Percentiles rank a stretch among this genome's conserved stretches.
Evolutionary conservation across 164 flowering plant species (phyloP).

Genomic region (Tetracentron sinense): DNA sequence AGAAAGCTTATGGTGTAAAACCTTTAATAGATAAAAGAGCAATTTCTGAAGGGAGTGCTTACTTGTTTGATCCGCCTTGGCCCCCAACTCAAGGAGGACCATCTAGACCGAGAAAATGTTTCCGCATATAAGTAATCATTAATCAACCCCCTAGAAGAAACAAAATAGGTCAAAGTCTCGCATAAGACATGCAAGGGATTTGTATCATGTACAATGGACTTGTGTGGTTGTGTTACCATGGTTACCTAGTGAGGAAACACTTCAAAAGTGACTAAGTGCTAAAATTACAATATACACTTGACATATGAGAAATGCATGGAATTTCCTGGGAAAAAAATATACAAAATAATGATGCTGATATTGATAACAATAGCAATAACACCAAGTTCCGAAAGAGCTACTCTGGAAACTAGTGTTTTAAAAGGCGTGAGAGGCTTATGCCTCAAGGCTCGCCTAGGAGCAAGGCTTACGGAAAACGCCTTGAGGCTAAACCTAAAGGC

Average conservation of each 20-base stretch:
- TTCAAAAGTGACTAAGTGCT: too few relatives aligned
- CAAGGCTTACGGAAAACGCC: too few relatives aligned
- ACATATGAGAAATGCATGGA: background rate
- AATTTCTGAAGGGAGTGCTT: conserved; percentile 18
- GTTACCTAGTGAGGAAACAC: background rate
- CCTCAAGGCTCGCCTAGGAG: too few relatives aligned
- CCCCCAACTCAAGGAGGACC: conserved; percentile 82
- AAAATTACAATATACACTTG: background rate
- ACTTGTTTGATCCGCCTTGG: conserved; percentile 84
- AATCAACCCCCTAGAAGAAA: conserved; percentile 59
- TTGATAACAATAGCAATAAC: background rate
- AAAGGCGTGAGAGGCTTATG: too few relatives aligned
- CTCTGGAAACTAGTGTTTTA: too few relatives aligned
- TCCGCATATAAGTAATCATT: conserved; percentile 85
- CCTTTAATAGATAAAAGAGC: background rate
- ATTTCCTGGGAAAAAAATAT: background rate
- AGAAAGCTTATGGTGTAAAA: background rate
- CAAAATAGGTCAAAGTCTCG: conserved; percentile 6
- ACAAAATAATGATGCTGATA: background rate
- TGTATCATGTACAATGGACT: background rate
- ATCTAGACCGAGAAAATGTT: conserved; percentile 75
- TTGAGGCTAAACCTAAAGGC: too few relatives aligned
- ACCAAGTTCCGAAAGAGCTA: too few relatives aligned
- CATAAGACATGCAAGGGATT: background rate
- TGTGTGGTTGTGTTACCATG: background rate